These are phyloP conservation scores for Fusarium nodosum DNA, from an alignment of 2,329 filamentous ascomycete genomes.

Conservation along the genomic window DNA sequence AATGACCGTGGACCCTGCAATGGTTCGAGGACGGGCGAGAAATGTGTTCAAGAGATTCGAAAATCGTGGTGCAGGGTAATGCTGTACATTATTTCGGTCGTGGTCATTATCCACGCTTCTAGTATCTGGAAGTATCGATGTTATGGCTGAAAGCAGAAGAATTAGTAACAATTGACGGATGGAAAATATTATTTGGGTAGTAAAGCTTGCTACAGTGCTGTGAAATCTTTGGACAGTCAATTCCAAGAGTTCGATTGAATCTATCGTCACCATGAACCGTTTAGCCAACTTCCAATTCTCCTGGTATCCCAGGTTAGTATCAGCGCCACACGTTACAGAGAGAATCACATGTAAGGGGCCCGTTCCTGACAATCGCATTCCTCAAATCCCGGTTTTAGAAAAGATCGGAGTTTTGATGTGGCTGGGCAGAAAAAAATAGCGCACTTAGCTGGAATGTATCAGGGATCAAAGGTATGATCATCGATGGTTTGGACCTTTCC, in stretches of 20 bases:
- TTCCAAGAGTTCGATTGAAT: accelerated
- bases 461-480: not conserved
- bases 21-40: accelerated
- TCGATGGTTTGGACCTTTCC: slow-evolving; percentile 14
- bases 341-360: slow-evolving; percentile 1
- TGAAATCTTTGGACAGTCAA: accelerated
- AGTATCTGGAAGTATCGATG: accelerated
- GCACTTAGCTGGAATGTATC: slow-evolving; percentile 21
- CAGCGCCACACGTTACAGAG: slow-evolving; percentile 16
- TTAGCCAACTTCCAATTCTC: not conserved
- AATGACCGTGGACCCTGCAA: not conserved
- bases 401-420: slow-evolving; percentile 22
- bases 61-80: not conserved
- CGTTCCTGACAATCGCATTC: slow-evolving; percentile 25
- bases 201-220: accelerated
- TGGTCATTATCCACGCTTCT: not conserved
- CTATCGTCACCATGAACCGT: slow-evolving; percentile 8
- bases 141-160: accelerated
- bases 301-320: not conserved
- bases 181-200: not conserved
- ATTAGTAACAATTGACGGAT: accelerated
- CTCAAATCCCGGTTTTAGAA: slow-evolving; percentile 2
- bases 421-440: not conserved
- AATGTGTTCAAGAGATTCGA: not conserved
- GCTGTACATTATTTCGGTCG: accelerated